Evolutionary conservation across 2,329 filamentous ascomycete genomes (phyloP).

Genomic region (Cryphonectria carpinicola): DNA sequence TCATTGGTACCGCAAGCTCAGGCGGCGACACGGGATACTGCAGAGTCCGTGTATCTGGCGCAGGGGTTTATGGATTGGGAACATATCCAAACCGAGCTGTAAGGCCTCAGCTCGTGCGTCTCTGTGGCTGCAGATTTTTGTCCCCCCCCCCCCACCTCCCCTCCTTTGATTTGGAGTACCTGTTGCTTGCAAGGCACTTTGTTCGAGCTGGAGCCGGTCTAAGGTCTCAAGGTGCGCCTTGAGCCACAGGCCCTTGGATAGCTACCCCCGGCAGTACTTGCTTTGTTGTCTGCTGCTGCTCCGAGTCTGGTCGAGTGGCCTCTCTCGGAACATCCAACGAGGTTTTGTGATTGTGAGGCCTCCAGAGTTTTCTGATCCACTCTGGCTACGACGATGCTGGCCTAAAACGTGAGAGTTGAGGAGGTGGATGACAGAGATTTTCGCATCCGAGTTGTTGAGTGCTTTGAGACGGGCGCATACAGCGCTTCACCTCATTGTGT

Average conservation of each 20-base stretch:
- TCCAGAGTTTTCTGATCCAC: conserved; percentile 9
- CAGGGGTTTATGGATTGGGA: not conserved
- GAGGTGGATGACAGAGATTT: not conserved
- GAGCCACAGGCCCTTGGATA: not conserved
- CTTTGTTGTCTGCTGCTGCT: not conserved
- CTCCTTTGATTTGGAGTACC: not conserved
- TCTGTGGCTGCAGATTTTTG: not conserved
- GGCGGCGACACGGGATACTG: not conserved
- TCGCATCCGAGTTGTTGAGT: not conserved
- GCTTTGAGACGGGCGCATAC: conserved; percentile 7
- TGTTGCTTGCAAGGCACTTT: not conserved
- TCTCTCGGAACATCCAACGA: conserved; percentile 1
- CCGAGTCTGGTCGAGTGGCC: not conserved
- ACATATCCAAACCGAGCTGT: not conserved
- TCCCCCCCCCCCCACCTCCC: not conserved
- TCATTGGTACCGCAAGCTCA: not conserved
- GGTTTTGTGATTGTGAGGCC: not conserved
- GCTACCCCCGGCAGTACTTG: not conserved
- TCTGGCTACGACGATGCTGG: not conserved
- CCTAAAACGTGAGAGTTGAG: not conserved
- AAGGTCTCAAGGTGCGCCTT: not conserved
- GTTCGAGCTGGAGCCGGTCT: not conserved
- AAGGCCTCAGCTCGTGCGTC: not conserved
- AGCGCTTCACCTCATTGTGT: not conserved
- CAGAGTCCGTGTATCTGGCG: not conserved